A percentile compares a stretch with the other conserved stretches of the same genome.
Evolutionary conservation across 2,329 filamentous ascomycete species (phyloP).

Genomic region (Cordyceps pruinosa): DNA sequence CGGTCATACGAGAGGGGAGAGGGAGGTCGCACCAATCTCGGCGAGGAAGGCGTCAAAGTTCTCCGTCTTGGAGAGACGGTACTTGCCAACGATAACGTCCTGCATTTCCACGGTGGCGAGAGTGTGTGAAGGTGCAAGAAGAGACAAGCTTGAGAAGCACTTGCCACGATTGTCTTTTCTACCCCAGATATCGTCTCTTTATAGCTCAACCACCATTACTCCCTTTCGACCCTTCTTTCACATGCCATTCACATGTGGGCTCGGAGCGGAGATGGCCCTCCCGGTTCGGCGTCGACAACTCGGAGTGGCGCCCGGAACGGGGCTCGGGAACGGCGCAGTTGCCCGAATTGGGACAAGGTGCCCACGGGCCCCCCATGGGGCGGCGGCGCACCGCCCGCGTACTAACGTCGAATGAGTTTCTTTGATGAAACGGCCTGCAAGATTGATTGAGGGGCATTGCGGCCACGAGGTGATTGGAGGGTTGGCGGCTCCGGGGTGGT

Average conservation of each 20-base stretch:
- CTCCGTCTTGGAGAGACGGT: conserved; percentile 11
- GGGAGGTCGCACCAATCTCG: conserved; percentile 2
- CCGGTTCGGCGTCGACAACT: background rate
- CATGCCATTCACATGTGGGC: conserved; percentile 10
- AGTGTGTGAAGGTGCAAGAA: background rate
- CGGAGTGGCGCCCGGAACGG: conserved; percentile 4
- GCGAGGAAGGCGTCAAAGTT: conserved; percentile 12
- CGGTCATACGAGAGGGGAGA: background rate
- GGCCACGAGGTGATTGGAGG: background rate
- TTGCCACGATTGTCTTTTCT: background rate
- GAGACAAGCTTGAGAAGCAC: background rate
- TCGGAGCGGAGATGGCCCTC: background rate
- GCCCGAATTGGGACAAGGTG: conserved; percentile 4
- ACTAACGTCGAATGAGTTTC: background rate
- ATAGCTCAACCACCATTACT: background rate
- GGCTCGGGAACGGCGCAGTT: conserved; percentile 1
- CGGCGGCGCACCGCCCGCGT: background rate
- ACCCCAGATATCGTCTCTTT: conserved; percentile 1
- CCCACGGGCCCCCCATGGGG: conserved; percentile 5
- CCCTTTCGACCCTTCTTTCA: background rate
- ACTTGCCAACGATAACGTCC: conserved; percentile 10
- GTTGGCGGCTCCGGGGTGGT: background rate
- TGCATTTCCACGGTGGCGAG: background rate
- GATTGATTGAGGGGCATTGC: background rate
- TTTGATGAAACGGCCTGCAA: background rate